Evolutionary conservation across 176 grass and related monocot species (phyloP).

Genomic region (Musa schizocarpa): DNA sequence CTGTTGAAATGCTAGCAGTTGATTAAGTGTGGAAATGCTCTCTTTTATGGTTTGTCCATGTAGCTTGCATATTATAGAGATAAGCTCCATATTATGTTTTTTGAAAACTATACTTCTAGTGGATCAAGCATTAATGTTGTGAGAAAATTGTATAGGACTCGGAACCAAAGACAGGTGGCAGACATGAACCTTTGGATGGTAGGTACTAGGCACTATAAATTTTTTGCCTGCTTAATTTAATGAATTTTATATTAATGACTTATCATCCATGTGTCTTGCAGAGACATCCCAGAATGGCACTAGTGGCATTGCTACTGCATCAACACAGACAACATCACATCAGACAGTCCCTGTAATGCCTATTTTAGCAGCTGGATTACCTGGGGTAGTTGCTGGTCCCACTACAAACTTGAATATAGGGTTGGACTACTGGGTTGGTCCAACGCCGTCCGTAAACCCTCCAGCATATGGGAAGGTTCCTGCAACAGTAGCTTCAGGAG

Average conservation of each 20-base stretch:
- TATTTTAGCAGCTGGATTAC: conserved; percentile 39
- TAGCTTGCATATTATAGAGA: too few species aligned
- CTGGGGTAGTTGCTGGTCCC: conserved; percentile 53
- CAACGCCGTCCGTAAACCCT: conserved; percentile 32
- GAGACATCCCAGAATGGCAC: conserved; percentile 15
- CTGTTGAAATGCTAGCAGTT: too few species aligned
- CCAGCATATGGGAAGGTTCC: conserved; percentile 32
- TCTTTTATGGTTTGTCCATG: too few species aligned
- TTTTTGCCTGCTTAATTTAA: neutral
- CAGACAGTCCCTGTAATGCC: conserved; percentile 45
- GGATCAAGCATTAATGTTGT: neutral
- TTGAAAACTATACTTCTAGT: neutral
- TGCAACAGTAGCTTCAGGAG: conserved; percentile 30
- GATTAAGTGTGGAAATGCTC: too few species aligned
- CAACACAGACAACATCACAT: conserved; percentile 35
- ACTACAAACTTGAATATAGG: conserved; percentile 73
- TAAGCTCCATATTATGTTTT: too few species aligned
- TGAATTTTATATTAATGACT: conserved; percentile 1
- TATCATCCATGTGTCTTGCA: conserved; percentile 21
- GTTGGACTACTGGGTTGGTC: conserved; percentile 66
- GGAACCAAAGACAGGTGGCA: conserved; percentile 44
- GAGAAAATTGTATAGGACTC: conserved; percentile 31
- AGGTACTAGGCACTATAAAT: conserved; percentile 15
- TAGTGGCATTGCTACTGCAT: conserved; percentile 25
- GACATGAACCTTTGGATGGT: conserved; percentile 41